Base-by-base conservation (phyloP, 805 yeast species). In the Monosporozyma solicola region DNA sequence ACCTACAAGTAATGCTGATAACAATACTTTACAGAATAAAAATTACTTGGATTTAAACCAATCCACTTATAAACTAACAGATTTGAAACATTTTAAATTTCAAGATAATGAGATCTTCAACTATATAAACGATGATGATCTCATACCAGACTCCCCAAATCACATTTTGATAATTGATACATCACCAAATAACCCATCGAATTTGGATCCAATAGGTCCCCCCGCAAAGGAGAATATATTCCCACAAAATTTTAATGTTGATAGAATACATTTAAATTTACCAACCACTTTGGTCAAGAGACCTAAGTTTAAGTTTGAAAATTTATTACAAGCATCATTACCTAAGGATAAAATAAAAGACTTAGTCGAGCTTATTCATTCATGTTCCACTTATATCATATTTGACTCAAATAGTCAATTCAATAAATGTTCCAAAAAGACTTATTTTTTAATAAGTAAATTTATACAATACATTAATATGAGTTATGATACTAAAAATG, bases 261-360 rank as follows among this genome's bases (percentile, higher is more conserved):
- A 58, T 25, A 57, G 57, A 35, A 55, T 65, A 20, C 69, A 67
- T 53, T 50, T 67, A 25, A 61, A 62, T 22, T 59, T 66, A 41
- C 72, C 72, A 5, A 62, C 65, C 20, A 68, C 72, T 1, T 51
- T 68, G 37, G 54, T 68, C 29, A 62, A 59, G 52, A 65, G 72
- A 47, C 64, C 68, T 1, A 60, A 61, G 15, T 61, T 61, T 48
- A 60, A 57, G 43, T 65, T 68, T 50, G 58, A 55, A 25, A 67
- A 62, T 33, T 51, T 68, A 43, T 48, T 65, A 11, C 57, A 60
- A 31, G 59, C 67, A 1, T 56, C 61, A 16, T 54, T 60, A 11
- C 47, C 61, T 9, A 59, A 57, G n/a, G 62, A 60, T 15, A 55
- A 58, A 15, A 60, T 53, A 27, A 52, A 54, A 24, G 48, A 53